Evolutionary conservation across 2,329 filamentous ascomycete species (phyloP), one percentile per base, ranked within the genome.

Genomic region (Pseudocercospora musae): DNA sequence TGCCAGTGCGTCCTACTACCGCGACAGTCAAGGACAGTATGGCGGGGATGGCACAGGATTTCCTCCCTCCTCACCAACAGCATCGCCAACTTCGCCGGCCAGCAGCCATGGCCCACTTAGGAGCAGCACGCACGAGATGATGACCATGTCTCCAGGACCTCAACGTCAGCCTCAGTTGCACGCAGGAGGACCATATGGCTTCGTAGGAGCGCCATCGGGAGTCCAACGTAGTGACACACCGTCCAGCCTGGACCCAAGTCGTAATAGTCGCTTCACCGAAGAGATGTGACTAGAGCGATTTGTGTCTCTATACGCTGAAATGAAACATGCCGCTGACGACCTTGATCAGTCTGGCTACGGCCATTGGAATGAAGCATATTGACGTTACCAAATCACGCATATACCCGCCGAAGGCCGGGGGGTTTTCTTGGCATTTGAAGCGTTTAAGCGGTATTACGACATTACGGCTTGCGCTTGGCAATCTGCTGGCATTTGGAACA

Each of bases 1-100:
- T 71, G 68, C 37, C 59, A 76, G 74, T 5, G 73, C 74, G 0
- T 78, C 78, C 2, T 80, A 79, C 67, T 80, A 80, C 64, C 75
- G 75, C n/a, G 78, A 81, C 64, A 79, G 78, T 62, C 70, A 74
- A 13, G 77, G 76, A 49, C 75, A 75, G 52, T 79, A 79, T 62
- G 77, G 77, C 23, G 75, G 76, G 8, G 69, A 73, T 9, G 75
- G 75, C 21, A 60, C 62, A 8, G 68, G 61, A 15, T 15, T 52
- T 10, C 60, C 57, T 29, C 50, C 66, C 11, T 40, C 57, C 23
- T 56, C 67, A 10, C 33, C 63, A 20, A 49, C 25, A 40, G 52
- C 52, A 18, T 58, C 63, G 15, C 59, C 57, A 9, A 58, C 63
- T 31, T 61, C 65, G 29, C 66, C 62, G 7, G 53, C 58, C 21